These are phyloP conservation scores for Fonsecaea nubica DNA, from an alignment of 2,329 filamentous ascomycete species.

Conservation along the genomic window DNA sequence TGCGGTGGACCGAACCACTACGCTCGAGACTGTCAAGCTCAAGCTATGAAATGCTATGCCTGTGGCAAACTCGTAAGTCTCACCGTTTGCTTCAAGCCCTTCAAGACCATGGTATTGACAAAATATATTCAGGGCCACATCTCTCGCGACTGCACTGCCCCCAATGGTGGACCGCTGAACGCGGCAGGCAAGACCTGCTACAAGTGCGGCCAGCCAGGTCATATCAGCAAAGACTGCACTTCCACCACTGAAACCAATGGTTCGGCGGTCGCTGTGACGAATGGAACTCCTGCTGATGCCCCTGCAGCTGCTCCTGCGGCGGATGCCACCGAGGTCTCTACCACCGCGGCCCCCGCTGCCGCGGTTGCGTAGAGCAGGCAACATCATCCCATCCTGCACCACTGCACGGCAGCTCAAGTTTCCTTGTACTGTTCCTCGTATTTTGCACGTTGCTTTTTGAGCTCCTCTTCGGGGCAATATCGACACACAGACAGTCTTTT, in stretches of 20 bases:
- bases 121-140: conserved; percentile 70
- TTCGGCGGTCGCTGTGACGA: conserved; percentile 32
- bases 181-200: conserved; percentile 99
- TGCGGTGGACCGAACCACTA: conserved; percentile 93
- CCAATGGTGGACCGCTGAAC: conserved; percentile 94
- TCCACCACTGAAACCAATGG: conserved; percentile 66
- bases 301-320: conserved; percentile 32
- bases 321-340: conserved; percentile 31
- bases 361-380: conserved; percentile 32
- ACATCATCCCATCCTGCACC: not conserved
- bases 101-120: conserved; percentile 23
- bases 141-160: conserved; percentile 91
- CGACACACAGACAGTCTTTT: conserved; percentile 25
- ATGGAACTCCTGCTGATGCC: conserved; percentile 35
- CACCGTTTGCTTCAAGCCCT: not conserved
- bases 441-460: conserved; percentile 12
- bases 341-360: conserved; percentile 31
- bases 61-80: conserved; percentile 78
- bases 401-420: conserved; percentile 15
- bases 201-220: conserved; percentile 91
- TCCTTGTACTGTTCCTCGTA: conserved; percentile 18
- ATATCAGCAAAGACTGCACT: conserved; percentile 95
- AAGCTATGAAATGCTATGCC: conserved; percentile 98
- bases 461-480: conserved; percentile 9
- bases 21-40: conserved; percentile 95